Base-by-base conservation (phyloP, 805 yeast species). In the Cyberlindnera subsufficiens region DNA sequence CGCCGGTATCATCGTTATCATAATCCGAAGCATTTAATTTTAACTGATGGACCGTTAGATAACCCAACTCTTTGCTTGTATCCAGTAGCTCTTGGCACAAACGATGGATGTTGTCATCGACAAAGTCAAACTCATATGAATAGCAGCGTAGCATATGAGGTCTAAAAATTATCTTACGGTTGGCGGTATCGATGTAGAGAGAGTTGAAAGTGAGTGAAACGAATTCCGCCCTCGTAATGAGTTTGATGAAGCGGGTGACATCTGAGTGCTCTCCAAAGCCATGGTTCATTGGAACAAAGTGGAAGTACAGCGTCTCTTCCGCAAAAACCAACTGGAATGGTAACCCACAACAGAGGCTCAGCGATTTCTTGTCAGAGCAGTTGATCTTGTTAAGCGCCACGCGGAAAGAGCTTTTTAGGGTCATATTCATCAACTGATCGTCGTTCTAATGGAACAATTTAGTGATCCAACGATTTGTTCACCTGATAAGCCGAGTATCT, bases 21-120 rank as follows among this genome's bases (percentile, higher is more conserved):
- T 65, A 67, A 44, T 63, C 68, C 34, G 38, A 58, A 58, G 17
- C 56, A 56, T 44, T 54, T 53, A 40, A 54, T 53, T 34, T 61
- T 64, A 55, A 60, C 58, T 3, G 65, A 59, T 45, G 61, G 63
- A 37, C 52, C 47, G 44, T 65, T 55, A 51, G 32, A 35, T 19
- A 47, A 3, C 55, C 55, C 32, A 50, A 35, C 4, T 38, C 32
- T 14, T 11, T 31, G 19, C 40, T 35, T 3, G 45, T 35, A 6
- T 43, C 54, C 11, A 17, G 35, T 45, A 53, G 40, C 40, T 48
- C 55, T 5, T 31, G 38, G 17, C 38, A 32, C 33, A 52, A 45
- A 6, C 31, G 19, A 6, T 18, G 27, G 35, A 51, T n/a, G 16
- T 34, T 37, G 4, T 22, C 18, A 20, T 46, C 54, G 9, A 52